Percentiles rank a stretch among this genome's conserved stretches.
phyloP scores from a whole-genome alignment of 768 basidiomycete genomes.

The Collybia sordida region DNA sequence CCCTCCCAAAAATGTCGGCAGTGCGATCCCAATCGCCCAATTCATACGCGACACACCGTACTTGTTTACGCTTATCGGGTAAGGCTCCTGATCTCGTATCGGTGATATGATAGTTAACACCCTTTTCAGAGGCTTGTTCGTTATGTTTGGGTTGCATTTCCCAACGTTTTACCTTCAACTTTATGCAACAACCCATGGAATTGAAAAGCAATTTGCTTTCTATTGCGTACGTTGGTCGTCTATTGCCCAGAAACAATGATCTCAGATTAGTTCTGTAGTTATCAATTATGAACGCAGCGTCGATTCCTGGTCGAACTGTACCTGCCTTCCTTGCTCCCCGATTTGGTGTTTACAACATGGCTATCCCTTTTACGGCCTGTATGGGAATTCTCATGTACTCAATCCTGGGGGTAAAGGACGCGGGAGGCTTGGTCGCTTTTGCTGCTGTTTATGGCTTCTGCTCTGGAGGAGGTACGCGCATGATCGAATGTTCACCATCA shows the following conservation, averaged over 20 bases:
- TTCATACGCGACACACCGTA: neutral
- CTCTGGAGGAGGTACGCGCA: constrained; percentile 14
- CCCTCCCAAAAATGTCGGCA: constrained; percentile 12
- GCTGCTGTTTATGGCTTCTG: constrained; percentile 38
- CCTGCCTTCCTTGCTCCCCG: constrained; percentile 26
- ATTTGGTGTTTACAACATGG: constrained; percentile 25
- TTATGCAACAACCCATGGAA: constrained; percentile 25
- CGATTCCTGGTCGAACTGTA: constrained; percentile 28
- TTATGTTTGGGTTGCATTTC: constrained; percentile 7
- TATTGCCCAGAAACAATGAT: neutral
- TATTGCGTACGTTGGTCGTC: constrained; percentile 10
- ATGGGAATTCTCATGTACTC: constrained; percentile 23
- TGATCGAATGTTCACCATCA: neutral
- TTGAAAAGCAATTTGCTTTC: constrained; percentile 21
- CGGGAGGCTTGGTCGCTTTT: constrained; percentile 26
- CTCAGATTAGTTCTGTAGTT: constrained; percentile 27
- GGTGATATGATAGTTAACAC: neutral
- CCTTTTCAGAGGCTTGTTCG: constrained; percentile 2
- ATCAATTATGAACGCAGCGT: constrained; percentile 52
- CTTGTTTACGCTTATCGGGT: neutral
- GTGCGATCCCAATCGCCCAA: neutral
- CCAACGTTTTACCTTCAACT: constrained; percentile 34
- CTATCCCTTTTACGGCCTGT: constrained; percentile 19
- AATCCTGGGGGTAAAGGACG: constrained; percentile 25
- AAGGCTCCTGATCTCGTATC: neutral